Base-by-base conservation (phyloP, 768 basidiomycete species). In the Strobilomyces echinocephalus region DNA sequence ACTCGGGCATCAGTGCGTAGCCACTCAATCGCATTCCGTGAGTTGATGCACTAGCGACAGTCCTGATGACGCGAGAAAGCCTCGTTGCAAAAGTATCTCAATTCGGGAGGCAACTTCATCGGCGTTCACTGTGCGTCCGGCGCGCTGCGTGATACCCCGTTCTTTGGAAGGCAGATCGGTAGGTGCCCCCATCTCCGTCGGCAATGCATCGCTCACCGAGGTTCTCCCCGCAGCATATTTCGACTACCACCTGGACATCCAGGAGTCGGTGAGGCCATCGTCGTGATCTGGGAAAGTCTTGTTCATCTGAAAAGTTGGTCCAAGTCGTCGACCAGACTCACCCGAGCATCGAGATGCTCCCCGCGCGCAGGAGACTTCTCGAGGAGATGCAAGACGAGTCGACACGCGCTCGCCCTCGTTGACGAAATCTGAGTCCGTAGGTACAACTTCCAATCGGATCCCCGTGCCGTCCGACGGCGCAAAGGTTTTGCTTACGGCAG, bases 361-460 rank as follows among this genome's bases (percentile, higher is more conserved):
- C 84, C 14, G 52, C 65, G 3, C 57, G 63, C 50, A 85, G 84
- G 84, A 72, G 61, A 30, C 71, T 84, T 26, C 63, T 72, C 43
- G 83, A 85, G 57, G 84, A 85, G 65, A 82, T 83, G 82, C 86
- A 69, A 67, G 14, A 16, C 20, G 30, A 18, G 12, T 10, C 10
- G n/a, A 5, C 28, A 6, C 12, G 2, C 51, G 12, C 56, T 58
- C 6, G 28, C 64, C 26, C 65, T 14, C 15, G 41, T 55, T 9
- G 47, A 39, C n/a, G n/a, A n/a, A n/a, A n/a, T n/a, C 48, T 12
- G 5, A 12, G 67, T 38, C 43, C 43, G 35, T 51, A 85, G 82
- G 72, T 89, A 89, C 63, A 82, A 85, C 59, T 89, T 87, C 65
- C 75, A 83, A 53, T 83, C 81, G 5, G 85, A 91, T 64, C 88